Evolutionary conservation across 2,329 filamentous ascomycete species (phyloP).

Genomic region (Trematosphaeria pertusa): DNA sequence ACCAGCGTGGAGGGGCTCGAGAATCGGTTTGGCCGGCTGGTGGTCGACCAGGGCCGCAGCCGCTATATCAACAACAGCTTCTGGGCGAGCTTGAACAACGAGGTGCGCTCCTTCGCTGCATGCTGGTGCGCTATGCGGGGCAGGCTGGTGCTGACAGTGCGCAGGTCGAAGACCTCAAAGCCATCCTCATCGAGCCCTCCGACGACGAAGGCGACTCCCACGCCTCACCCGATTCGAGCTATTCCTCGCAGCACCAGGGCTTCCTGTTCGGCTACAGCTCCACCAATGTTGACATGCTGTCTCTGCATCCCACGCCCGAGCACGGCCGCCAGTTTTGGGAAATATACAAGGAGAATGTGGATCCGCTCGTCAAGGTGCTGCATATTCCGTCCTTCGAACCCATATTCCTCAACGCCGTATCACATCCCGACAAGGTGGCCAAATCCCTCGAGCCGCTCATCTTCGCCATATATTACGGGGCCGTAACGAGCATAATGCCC

Average conservation of each 20-base stretch:
- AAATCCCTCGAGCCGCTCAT: conserved; percentile 65
- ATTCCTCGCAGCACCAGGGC: conserved; percentile 66
- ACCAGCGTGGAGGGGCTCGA: conserved; percentile 48
- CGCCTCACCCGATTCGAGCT: conserved; percentile 47
- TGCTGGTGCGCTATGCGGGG: not conserved
- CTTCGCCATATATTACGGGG: conserved; percentile 68
- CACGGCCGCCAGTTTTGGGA: conserved; percentile 74
- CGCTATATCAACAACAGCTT: conserved; percentile 80
- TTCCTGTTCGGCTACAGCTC: conserved; percentile 79
- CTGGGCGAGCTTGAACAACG: conserved; percentile 77
- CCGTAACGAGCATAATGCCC: conserved; percentile 59
- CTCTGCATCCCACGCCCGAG: conserved; percentile 69
- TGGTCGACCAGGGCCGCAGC: conserved; percentile 73
- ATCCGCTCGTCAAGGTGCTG: conserved; percentile 74
- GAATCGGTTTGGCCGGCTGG: conserved; percentile 70
- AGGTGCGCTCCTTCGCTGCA: conserved; percentile 56
- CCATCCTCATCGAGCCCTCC: conserved; percentile 67
- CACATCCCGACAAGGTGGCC: conserved; percentile 64
- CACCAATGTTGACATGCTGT: conserved; percentile 69
- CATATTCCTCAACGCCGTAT: conserved; percentile 66
- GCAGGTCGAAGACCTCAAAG: conserved; percentile 67
- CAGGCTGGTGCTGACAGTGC: conserved; percentile 8
- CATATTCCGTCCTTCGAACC: conserved; percentile 72
- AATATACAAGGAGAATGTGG: conserved; percentile 75
- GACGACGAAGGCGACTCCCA: conserved; percentile 64